Conservation (phyloP, 2,329 filamentous ascomycete genomes). For the Zymoseptoria pseudotritici region DNA sequence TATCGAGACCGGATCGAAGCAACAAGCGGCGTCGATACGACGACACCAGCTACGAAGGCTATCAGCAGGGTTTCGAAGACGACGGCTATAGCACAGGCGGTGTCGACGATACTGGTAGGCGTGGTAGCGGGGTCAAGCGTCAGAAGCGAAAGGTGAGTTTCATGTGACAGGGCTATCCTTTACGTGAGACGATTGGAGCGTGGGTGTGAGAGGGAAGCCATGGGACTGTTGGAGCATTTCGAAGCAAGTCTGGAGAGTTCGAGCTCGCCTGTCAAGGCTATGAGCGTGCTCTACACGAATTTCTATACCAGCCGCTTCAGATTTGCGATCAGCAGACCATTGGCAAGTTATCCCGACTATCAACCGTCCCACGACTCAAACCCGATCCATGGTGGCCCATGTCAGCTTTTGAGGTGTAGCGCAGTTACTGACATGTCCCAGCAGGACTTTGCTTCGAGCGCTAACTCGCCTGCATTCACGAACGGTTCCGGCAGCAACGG, state of each 20-base stretch:
- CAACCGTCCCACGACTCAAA: too few species aligned
- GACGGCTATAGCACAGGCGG: slow-evolving; percentile 66
- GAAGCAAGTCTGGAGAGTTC: background rate
- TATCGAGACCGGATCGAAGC: slow-evolving; percentile 54
- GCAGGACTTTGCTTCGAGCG: slow-evolving; percentile 14
- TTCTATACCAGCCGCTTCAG: background rate
- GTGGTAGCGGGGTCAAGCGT: slow-evolving; percentile 20
- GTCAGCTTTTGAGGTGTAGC: background rate
- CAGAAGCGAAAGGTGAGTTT: slow-evolving; percentile 24
- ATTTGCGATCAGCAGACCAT: background rate
- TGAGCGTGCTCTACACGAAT: background rate
- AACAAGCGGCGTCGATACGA: slow-evolving; percentile 70
- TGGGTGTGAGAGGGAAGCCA: background rate
- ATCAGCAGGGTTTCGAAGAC: slow-evolving; percentile 63
- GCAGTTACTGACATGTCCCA: slow-evolving; percentile 5
- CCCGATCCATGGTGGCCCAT: background rate
- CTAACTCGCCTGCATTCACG: slow-evolving; percentile 13
- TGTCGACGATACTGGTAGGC: slow-evolving; percentile 48
- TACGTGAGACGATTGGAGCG: background rate
- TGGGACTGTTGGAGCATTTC: background rate
- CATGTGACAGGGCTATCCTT: background rate
- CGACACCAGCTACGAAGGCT: slow-evolving; percentile 67
- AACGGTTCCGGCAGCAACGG: slow-evolving; percentile 3
- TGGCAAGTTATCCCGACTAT: background rate
- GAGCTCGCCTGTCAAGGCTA: background rate